These are phyloP conservation scores for Ambrosiella cleistominuta DNA, from an alignment of 2,329 filamentous ascomycete species.

Conservation along the genomic window DNA sequence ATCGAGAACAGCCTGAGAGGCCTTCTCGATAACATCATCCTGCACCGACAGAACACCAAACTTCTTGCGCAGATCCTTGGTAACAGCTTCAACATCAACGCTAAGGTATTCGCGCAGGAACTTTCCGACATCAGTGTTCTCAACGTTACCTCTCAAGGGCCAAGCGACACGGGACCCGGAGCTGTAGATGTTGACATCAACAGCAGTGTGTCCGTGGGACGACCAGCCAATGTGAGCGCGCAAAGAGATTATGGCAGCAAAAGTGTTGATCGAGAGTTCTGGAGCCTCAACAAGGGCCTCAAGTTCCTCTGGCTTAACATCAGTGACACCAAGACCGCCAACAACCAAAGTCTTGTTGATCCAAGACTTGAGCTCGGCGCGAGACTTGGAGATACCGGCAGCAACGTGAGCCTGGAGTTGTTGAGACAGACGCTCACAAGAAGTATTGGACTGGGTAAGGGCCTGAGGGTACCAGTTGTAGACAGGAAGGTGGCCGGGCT, in stretches of 20 bases:
- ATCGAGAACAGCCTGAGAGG: conserved; percentile 9
- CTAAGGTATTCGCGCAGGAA: conserved; percentile 67
- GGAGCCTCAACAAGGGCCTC: conserved; percentile 42
- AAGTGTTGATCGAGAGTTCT: conserved; percentile 34
- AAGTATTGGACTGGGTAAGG: conserved; percentile 60
- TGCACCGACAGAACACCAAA: conserved; percentile 2
- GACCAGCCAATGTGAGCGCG: conserved; percentile 85
- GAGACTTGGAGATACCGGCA: conserved; percentile 18
- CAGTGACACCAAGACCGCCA: conserved; percentile 56
- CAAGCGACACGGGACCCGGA: conserved; percentile 48
- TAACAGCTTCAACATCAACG: conserved; percentile 63
- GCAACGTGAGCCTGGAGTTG: conserved; percentile 45
- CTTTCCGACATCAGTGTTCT: conserved; percentile 80
- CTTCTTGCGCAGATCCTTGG: conserved; percentile 51
- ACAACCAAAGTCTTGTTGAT: conserved; percentile 51
- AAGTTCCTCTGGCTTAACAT: conserved; percentile 57
- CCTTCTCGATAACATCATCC: conserved; percentile 5
- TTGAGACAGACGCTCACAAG: conserved; percentile 50
- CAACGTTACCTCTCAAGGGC: conserved; percentile 64
- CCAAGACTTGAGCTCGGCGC: conserved; percentile 37
- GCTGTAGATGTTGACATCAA: conserved; percentile 93
- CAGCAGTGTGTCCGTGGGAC: conserved; percentile 81
- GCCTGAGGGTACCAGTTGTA: conserved; percentile 68
- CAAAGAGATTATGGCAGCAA: conserved; percentile 74
- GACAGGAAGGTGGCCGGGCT: conserved; percentile 33